phyloP scores from a whole-genome alignment of 2,329 filamentous ascomycete genomes.

The Fusarium xylarioides region DNA sequence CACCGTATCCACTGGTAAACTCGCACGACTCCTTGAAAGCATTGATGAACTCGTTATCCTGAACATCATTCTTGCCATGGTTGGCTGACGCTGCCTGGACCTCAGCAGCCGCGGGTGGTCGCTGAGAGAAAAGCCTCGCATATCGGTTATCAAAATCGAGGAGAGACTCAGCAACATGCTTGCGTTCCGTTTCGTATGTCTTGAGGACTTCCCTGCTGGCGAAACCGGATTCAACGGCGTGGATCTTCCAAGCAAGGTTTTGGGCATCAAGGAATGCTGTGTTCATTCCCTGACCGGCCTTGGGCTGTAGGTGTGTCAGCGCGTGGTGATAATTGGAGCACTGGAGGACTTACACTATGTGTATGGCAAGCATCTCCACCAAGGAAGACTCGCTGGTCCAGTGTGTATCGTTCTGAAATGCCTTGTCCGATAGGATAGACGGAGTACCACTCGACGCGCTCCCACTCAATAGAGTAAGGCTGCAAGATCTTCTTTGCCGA shows the following conservation, averaged over 20 bases:
- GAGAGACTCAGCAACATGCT: conserved; percentile 83
- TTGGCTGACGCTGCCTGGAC: conserved; percentile 70
- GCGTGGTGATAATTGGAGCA: background rate
- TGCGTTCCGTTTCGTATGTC: conserved; percentile 89
- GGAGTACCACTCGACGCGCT: conserved; percentile 76
- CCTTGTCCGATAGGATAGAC: conserved; percentile 82
- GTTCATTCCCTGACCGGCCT: conserved; percentile 84
- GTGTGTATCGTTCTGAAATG: conserved; percentile 72
- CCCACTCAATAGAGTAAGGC: conserved; percentile 74
- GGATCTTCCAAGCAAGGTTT: conserved; percentile 96
- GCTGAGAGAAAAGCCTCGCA: conserved; percentile 86
- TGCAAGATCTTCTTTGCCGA: conserved; percentile 72
- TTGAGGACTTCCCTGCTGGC: conserved; percentile 77
- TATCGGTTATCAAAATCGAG: conserved; percentile 90
- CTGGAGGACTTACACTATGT: conserved; percentile 70
- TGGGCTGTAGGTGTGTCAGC: conserved; percentile 63
- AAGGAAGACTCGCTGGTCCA: conserved; percentile 76
- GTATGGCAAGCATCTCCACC: conserved; percentile 84
- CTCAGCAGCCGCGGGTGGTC: conserved; percentile 76
- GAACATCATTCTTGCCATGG: conserved; percentile 41
- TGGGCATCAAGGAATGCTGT: conserved; percentile 82
- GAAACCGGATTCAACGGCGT: conserved; percentile 86
- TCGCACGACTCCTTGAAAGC: conserved; percentile 92
- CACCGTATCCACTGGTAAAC: conserved; percentile 92
- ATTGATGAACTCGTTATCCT: conserved; percentile 84